phyloP scores from a whole-genome alignment of 768 basidiomycete species.

The Hypholoma fasciculare region DNA sequence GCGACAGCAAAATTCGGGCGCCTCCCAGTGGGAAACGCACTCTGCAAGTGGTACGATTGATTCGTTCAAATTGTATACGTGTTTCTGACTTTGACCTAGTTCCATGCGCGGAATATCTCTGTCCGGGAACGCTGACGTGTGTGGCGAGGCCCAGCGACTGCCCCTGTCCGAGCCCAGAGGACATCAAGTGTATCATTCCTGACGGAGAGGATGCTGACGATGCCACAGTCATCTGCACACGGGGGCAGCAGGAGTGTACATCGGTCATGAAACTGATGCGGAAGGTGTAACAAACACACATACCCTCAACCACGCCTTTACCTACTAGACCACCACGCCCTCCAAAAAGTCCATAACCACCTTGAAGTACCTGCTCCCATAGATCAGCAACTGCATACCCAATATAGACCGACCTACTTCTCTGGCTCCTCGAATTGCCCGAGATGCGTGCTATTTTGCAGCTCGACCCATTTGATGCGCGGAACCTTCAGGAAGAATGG shows the following conservation, averaged over 20 bases:
- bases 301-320: neutral
- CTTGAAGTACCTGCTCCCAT: neutral
- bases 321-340: neutral
- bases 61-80: neutral
- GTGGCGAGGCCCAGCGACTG: neutral
- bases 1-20: neutral
- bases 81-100: neutral
- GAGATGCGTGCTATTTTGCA: slow-evolving; percentile 15
- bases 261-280: neutral
- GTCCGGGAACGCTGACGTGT: neutral
- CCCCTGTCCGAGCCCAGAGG: neutral
- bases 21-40: neutral
- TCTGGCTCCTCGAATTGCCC: slow-evolving; percentile 16
- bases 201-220: neutral
- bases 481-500: slow-evolving; percentile 19
- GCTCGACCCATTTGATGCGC: slow-evolving; percentile 19
- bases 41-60: neutral
- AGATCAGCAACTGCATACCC: neutral
- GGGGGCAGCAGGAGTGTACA: neutral
- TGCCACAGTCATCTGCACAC: neutral
- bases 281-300: neutral
- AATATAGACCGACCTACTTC: slow-evolving; percentile 3
- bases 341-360: neutral
- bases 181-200: neutral
- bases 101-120: neutral